phyloP scores from a whole-genome alignment of 2,329 filamentous ascomycete genomes.

The Cadophora sp. region DNA sequence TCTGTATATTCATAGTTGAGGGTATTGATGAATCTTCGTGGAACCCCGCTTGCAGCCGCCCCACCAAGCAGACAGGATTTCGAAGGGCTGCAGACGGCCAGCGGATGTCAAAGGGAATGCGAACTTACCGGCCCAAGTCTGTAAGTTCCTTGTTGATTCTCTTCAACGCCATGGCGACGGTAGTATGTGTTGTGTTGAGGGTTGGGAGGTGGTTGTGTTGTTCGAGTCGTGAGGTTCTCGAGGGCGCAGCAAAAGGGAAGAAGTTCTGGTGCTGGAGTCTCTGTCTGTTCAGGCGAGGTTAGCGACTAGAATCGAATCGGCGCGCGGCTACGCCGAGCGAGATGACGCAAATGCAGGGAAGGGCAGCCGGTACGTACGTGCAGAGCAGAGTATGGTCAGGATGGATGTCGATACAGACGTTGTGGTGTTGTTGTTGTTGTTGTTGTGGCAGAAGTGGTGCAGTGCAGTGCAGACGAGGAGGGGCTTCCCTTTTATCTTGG shows the following conservation, averaged over 20 bases:
- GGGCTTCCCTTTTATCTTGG: slow-evolving; percentile 1
- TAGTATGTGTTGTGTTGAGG: slow-evolving; percentile 33
- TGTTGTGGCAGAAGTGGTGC: background rate
- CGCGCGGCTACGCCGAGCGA: slow-evolving; percentile 34
- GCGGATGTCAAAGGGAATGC: slow-evolving; percentile 32
- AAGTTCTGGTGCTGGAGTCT: slow-evolving; percentile 30
- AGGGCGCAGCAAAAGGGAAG: slow-evolving; percentile 38
- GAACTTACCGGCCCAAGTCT: slow-evolving; percentile 83
- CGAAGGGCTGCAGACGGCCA: slow-evolving; percentile 11
- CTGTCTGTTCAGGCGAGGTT: slow-evolving; percentile 29
- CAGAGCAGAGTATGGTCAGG: slow-evolving; percentile 12
- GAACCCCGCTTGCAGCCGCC: slow-evolving; percentile 42
- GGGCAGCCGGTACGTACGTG: slow-evolving; percentile 25
- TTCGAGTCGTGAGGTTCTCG: slow-evolving; percentile 31
- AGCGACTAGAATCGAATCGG: slow-evolving; percentile 37
- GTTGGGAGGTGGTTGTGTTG: slow-evolving; percentile 32
- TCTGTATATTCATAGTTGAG: slow-evolving; percentile 28
- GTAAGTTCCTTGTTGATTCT: slow-evolving; percentile 94
- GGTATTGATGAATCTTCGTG: slow-evolving; percentile 44
- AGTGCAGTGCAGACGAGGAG: background rate
- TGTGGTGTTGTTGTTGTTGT: background rate
- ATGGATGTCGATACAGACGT: background rate
- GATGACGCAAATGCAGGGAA: slow-evolving; percentile 28
- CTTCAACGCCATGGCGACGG: slow-evolving; percentile 78
- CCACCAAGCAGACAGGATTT: slow-evolving; percentile 38